These are phyloP conservation scores for Xylaria arbuscula DNA, from an alignment of 2,329 filamentous ascomycete species.

Conservation along the genomic window DNA sequence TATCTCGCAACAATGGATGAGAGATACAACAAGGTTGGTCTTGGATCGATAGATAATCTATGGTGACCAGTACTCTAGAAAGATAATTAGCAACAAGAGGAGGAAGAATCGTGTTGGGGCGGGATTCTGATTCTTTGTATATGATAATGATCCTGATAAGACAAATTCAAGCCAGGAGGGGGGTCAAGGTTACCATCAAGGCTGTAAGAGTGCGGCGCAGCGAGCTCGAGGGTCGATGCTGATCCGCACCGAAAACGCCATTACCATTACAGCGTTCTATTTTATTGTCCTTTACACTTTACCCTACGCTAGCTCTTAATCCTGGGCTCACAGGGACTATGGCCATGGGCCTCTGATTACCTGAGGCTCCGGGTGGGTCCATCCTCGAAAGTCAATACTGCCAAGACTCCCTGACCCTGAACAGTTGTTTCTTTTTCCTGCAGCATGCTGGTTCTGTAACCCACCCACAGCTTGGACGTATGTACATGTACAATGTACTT, in stretches of 20 bases:
- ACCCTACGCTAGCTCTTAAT: conserved; percentile 2
- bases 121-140: conserved; percentile 37
- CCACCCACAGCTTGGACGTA: conserved; percentile 32
- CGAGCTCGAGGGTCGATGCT: conserved; percentile 17
- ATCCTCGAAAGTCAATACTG: neutral
- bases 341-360: conserved; percentile 7
- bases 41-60: conserved; percentile 15
- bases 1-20: neutral
- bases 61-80: conserved; percentile 1
- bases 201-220: conserved; percentile 32
- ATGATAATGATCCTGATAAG: conserved; percentile 10
- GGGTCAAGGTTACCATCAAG: conserved; percentile 23
- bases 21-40: conserved; percentile 1
- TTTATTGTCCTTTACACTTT: conserved; percentile 25
- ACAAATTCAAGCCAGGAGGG: neutral
- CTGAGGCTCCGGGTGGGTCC: too few species aligned
- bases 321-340: conserved; percentile 14
- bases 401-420: conserved; percentile 18
- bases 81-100: conserved; percentile 8
- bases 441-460: conserved; percentile 20
- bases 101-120: conserved; percentile 1
- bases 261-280: conserved; percentile 23
- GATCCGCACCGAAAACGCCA: conserved; percentile 28
- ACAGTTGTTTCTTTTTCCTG: conserved; percentile 27
- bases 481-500: conserved; percentile 23